A percentile compares a stretch with the other conserved stretches of the same genome.
These are phyloP conservation scores for Phytophthora sansomeana DNA, from an alignment of 352 stramenopile genomes.

Conservation along the genomic window DNA sequence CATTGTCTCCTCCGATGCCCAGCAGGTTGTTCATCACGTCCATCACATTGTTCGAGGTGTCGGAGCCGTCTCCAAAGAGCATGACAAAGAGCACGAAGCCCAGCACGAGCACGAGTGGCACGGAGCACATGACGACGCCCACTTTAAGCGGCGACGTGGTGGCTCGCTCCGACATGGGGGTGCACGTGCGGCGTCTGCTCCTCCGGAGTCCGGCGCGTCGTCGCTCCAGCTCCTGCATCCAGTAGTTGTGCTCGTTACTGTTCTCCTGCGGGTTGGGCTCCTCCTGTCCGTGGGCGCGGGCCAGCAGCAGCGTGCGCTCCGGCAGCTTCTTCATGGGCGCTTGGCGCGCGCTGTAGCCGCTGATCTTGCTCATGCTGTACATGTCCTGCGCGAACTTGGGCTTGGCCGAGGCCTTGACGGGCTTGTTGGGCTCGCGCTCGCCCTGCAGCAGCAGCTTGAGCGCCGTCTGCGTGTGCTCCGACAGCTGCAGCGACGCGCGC, in stretches of 20 bases:
- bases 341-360: conserved; percentile 15
- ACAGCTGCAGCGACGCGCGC: conserved; percentile 34
- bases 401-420: conserved; percentile 4
- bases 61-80: conserved; percentile 42
- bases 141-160: conserved; percentile 62
- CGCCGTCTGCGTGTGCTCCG: conserved; percentile 35
- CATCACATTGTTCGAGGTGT: conserved; percentile 20
- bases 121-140: conserved; percentile 73
- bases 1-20: conserved; percentile 11
- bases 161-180: conserved; percentile 46
- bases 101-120: conserved; percentile 66
- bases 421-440: conserved; percentile 18
- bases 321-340: conserved; percentile 43
- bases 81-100: conserved; percentile 68
- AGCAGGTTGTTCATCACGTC: conserved; percentile 30
- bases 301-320: conserved; percentile 36
- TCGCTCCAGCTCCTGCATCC: conserved; percentile 75
- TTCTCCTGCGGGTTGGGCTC: conserved; percentile 49
- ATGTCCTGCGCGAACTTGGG: conserved; percentile 26
- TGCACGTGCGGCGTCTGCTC: conserved; percentile 48
- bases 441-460: conserved; percentile 47
- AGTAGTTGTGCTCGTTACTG: conserved; percentile 70
- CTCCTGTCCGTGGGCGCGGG: conserved; percentile 34
- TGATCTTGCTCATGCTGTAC: conserved; percentile 37
- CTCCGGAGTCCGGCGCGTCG: conserved; percentile 44